A percentile compares a stretch with the other conserved stretches of the same genome.
Conservation (phyloP, 2,329 filamentous ascomycete genomes). For the Ceratocystiopsis brevicomis region DNA sequence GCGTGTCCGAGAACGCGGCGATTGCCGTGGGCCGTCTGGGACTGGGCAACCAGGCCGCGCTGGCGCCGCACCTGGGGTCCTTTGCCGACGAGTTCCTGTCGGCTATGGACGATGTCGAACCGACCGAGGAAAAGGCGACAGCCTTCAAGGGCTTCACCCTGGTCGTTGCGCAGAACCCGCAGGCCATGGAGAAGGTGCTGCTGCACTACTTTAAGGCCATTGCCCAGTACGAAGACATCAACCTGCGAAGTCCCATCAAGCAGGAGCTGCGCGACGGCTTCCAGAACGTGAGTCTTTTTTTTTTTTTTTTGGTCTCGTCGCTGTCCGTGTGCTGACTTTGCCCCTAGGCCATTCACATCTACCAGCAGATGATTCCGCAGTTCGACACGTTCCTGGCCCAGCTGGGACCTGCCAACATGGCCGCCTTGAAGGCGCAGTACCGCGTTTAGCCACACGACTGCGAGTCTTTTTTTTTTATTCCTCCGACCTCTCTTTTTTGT, state of each 20-base stretch:
- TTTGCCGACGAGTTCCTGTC: slow-evolving; percentile 70
- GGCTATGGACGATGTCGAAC: slow-evolving; percentile 66
- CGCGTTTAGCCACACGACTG: slow-evolving; percentile 16
- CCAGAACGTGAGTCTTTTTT: slow-evolving; percentile 42
- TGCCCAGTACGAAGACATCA: slow-evolving; percentile 53
- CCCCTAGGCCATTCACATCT: slow-evolving; percentile 30
- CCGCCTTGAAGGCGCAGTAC: slow-evolving; percentile 30
- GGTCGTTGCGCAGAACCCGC: slow-evolving; percentile 68
- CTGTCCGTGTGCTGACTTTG: slow-evolving; percentile 3
- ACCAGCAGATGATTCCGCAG: slow-evolving; percentile 40
- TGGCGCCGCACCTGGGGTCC: slow-evolving; percentile 60
- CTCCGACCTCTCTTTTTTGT: not conserved
- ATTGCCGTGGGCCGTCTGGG: slow-evolving; percentile 82
- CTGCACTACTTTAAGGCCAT: slow-evolving; percentile 70
- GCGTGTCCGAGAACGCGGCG: slow-evolving; percentile 81
- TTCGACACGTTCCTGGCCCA: slow-evolving; percentile 35
- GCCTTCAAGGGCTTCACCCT: slow-evolving; percentile 81
- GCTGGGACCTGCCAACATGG: slow-evolving; percentile 29
- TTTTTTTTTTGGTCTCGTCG: not conserved
- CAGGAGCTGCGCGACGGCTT: slow-evolving; percentile 53
- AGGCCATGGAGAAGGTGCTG: slow-evolving; percentile 76
- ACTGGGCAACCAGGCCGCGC: slow-evolving; percentile 52
- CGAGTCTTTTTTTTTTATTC: not conserved
- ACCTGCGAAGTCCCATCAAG: slow-evolving; percentile 39
- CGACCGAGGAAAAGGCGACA: slow-evolving; percentile 84